Evolutionary conservation across 805 yeast species (phyloP).

Genomic region (Candida xiaguanensis): DNA sequence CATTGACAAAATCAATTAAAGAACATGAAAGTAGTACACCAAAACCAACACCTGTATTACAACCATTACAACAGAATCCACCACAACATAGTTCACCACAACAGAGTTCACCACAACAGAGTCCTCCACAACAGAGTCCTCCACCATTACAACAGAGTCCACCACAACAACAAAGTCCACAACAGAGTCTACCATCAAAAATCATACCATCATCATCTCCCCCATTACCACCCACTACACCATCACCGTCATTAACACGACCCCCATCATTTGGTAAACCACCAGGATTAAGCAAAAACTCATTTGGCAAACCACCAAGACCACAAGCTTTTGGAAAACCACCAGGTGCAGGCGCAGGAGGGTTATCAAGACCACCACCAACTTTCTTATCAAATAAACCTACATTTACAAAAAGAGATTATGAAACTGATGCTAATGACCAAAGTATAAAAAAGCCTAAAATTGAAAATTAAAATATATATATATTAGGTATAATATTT

Average conservation of each 20-base stretch:
- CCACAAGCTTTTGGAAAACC: conserved; percentile 29
- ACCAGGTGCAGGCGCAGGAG: conserved; percentile 14
- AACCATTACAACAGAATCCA: neutral
- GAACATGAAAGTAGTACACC: conserved; percentile 30
- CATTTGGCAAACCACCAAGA: conserved; percentile 25
- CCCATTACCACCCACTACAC: conserved; percentile 2
- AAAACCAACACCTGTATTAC: conserved; percentile 1
- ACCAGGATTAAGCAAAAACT: conserved; percentile 18
- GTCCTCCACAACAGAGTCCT: neutral
- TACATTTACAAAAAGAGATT: conserved; percentile 11
- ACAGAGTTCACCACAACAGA: neutral
- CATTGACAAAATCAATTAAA: conserved; percentile 71
- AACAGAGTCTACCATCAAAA: too few relatives aligned
- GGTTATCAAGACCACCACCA: conserved; percentile 31
- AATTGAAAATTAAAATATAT: conserved; percentile 5
- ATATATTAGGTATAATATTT: neutral
- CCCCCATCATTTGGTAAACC: conserved; percentile 28
- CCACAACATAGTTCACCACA: neutral
- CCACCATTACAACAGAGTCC: neutral
- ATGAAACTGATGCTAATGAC: conserved; percentile 7
- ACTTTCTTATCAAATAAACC: conserved; percentile 36
- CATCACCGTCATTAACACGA: conserved; percentile 12
- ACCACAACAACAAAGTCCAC: too few relatives aligned
- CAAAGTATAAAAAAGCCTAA: conserved; percentile 8
- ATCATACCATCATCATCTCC: neutral